Evolutionary conservation across 2,329 filamentous ascomycete species (phyloP).

Genomic region (Xylaria multiplex): DNA sequence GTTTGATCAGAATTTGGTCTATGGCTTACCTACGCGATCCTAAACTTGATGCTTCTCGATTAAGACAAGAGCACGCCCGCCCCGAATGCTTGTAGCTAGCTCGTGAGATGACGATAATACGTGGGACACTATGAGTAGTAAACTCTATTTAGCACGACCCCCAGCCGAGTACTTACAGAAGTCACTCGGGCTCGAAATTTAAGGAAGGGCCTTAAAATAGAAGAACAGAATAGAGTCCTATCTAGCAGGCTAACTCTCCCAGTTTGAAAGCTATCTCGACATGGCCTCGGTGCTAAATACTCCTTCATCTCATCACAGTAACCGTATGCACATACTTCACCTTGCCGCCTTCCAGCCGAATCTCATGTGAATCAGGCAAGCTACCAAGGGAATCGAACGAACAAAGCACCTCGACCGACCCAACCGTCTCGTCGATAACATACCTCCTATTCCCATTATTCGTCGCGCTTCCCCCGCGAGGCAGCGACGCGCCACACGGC

Average conservation of each 20-base stretch:
- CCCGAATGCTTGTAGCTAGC: too few species aligned
- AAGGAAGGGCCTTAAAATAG: not conserved
- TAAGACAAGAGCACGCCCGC: too few species aligned
- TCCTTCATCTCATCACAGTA: conserved; percentile 38
- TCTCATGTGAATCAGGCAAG: conserved; percentile 51
- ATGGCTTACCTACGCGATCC: too few species aligned
- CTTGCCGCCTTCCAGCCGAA: conserved; percentile 48
- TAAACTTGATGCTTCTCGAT: too few species aligned
- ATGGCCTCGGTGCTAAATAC: not conserved
- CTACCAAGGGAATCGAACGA: conserved; percentile 50
- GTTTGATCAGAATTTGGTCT: too few species aligned
- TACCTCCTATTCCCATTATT: conserved; percentile 50
- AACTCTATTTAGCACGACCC: too few species aligned
- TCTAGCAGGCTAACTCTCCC: not conserved
- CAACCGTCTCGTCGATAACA: conserved; percentile 51
- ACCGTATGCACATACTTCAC: conserved; percentile 54
- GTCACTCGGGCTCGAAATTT: not conserved
- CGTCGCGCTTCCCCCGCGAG: conserved; percentile 47
- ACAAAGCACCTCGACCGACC: conserved; percentile 51
- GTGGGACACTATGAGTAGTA: too few species aligned
- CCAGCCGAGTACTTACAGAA: too few species aligned
- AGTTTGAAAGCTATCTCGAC: not conserved
- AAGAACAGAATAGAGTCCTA: not conserved
- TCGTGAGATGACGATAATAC: too few species aligned
- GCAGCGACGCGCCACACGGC: conserved; percentile 48